Evolutionary conservation across 2,329 filamentous ascomycete genomes (phyloP).

Genomic region (Ustulina deusta): DNA sequence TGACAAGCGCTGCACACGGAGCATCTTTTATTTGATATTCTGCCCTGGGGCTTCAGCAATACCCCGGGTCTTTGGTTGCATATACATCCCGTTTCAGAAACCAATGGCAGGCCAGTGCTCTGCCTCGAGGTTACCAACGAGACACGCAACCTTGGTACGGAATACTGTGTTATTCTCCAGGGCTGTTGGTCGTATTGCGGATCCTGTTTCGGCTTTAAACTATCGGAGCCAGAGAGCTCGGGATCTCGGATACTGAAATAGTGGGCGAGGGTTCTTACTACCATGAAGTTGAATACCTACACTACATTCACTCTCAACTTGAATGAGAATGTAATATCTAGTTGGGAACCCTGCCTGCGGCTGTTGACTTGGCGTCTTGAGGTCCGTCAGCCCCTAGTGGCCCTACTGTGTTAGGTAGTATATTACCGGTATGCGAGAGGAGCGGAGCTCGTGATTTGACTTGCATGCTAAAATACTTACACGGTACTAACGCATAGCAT

Average conservation of each 20-base stretch:
- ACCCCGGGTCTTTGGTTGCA: slow-evolving; percentile 17
- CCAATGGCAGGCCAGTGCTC: background rate
- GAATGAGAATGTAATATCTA: slow-evolving; percentile 25
- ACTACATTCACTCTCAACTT: slow-evolving; percentile 10
- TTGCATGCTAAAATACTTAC: slow-evolving; percentile 16
- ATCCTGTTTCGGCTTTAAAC: slow-evolving; percentile 3
- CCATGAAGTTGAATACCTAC: background rate
- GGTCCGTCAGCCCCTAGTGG: slow-evolving; percentile 16
- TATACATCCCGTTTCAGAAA: slow-evolving; percentile 15
- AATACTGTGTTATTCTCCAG: background rate
- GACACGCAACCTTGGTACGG: slow-evolving; percentile 7
- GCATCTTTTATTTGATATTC: slow-evolving; percentile 27
- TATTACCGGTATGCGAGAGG: background rate
- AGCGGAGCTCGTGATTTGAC: slow-evolving; percentile 25
- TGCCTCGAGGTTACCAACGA: slow-evolving; percentile 11
- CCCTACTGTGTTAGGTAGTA: background rate
- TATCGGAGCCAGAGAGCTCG: slow-evolving; percentile 1
- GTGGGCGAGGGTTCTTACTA: no score
- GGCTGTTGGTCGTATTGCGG: background rate
- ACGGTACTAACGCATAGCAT: slow-evolving; percentile 34
- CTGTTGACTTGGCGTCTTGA: slow-evolving; percentile 31
- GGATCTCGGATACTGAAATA: background rate
- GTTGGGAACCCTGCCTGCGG: slow-evolving; percentile 15
- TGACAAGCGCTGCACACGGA: slow-evolving; percentile 10
- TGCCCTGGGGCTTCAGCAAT: background rate